Percentiles rank a stretch among this genome's conserved stretches.
phyloP scores from a whole-genome alignment of 176 grass and related monocot species.

The Miscanthus lutarioriparius region DNA sequence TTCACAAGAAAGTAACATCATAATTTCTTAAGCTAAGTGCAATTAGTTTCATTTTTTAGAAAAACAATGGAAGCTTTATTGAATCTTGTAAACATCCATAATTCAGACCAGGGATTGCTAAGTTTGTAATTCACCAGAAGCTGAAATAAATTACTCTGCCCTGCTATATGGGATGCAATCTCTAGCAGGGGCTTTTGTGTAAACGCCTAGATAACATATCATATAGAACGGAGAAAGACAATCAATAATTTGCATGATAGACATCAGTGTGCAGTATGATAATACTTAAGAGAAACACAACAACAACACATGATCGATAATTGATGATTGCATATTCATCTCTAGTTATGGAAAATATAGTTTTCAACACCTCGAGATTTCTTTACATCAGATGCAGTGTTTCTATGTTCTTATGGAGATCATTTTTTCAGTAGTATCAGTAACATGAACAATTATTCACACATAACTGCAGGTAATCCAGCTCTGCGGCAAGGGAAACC shows the following conservation, averaged over 20 bases:
- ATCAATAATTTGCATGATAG: neutral
- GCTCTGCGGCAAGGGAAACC: constrained; percentile 86
- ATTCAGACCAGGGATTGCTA: neutral
- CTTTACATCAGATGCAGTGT: neutral
- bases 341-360: neutral
- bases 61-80: neutral
- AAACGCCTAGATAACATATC: neutral
- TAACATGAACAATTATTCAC: constrained; percentile 10
- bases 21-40: neutral
- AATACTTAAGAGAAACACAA: neutral
- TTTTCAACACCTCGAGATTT: neutral
- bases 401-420: neutral
- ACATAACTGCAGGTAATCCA: constrained; percentile 68
- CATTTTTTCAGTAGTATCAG: neutral
- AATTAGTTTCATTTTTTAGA: neutral
- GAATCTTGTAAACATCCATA: neutral
- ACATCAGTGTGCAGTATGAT: neutral
- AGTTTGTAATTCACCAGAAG: neutral
- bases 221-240: neutral
- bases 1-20: neutral
- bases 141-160: neutral
- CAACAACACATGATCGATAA: neutral
- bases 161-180: constrained; percentile 3
- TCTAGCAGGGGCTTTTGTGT: neutral
- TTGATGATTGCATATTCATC: neutral